Percentiles rank a stretch among this genome's conserved stretches.
Evolutionary conservation across 2,329 filamentous ascomycete species (phyloP).

Genomic region (Diplodia intermedia): DNA sequence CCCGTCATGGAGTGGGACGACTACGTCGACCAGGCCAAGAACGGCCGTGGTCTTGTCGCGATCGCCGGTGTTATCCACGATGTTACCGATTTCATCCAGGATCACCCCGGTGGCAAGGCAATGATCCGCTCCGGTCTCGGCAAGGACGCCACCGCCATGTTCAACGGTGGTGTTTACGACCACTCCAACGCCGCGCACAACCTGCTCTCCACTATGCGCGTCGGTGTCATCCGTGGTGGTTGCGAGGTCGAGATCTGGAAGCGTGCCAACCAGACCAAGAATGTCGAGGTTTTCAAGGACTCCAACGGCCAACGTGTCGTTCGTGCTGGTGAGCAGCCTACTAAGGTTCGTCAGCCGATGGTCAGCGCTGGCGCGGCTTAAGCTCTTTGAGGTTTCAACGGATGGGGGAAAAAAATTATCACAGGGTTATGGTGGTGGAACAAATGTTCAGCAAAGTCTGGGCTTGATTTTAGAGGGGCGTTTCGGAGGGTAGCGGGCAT

Average conservation of each 20-base stretch:
- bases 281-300: slow-evolving; percentile 80
- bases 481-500: slow-evolving; percentile 16
- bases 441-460: slow-evolving; percentile 7
- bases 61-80: slow-evolving; percentile 54
- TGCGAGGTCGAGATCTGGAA: slow-evolving; percentile 56
- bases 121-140: slow-evolving; percentile 52
- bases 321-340: slow-evolving; percentile 84
- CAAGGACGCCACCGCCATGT: slow-evolving; percentile 54
- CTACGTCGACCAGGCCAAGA: slow-evolving; percentile 52
- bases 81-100: slow-evolving; percentile 52
- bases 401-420: slow-evolving; percentile 4
- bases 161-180: slow-evolving; percentile 54
- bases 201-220: slow-evolving; percentile 52
- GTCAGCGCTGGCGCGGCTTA: slow-evolving; percentile 84
- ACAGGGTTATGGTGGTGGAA: slow-evolving; percentile 2
- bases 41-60: slow-evolving; percentile 51
- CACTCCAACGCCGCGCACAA: slow-evolving; percentile 54
- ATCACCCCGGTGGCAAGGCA: slow-evolving; percentile 53
- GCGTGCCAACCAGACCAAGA: slow-evolving; percentile 64
- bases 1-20: slow-evolving; percentile 55
- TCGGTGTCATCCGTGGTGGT: slow-evolving; percentile 53
- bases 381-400: slow-evolving; percentile 14
- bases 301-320: slow-evolving; percentile 81
- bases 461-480: slow-evolving; percentile 7
- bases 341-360: slow-evolving; percentile 79